These are phyloP conservation scores for Dryas alaskensis DNA, from an alignment of 306 rosid genomes.

Conservation along the genomic window DNA sequence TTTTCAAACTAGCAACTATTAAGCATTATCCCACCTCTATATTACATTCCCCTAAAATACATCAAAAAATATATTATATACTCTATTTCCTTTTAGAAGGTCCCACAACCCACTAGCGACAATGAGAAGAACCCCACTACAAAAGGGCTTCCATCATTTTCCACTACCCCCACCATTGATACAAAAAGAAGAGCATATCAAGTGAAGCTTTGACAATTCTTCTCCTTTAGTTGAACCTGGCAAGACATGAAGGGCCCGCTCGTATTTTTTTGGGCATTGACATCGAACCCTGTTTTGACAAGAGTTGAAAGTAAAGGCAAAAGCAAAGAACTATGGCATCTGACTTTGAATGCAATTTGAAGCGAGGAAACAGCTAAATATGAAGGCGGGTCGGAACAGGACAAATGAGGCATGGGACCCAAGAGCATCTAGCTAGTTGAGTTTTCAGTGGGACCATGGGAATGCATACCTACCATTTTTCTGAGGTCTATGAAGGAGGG, in stretches of 20 bases:
- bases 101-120: constrained; percentile 85
- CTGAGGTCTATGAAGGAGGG: constrained; percentile 63
- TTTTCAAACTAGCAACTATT: constrained; percentile 48
- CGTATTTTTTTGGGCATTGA: constrained; percentile 50
- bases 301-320: constrained; percentile 49
- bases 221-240: constrained; percentile 54
- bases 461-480: constrained; percentile 21
- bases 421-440: constrained; percentile 27
- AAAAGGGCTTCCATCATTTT: constrained; percentile 67
- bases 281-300: constrained; percentile 59
- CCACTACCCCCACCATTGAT: constrained; percentile 72
- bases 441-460: constrained; percentile 33
- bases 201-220: constrained; percentile 68
- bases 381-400: constrained; percentile 44
- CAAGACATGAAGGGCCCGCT: constrained; percentile 53
- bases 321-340: constrained; percentile 68
- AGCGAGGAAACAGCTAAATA: constrained; percentile 40
- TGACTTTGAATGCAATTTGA: constrained; percentile 86
- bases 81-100: constrained; percentile 52
- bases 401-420: constrained; percentile 48
- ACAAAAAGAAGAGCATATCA: constrained; percentile 57
- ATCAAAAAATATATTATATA: constrained; percentile 23
- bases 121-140: constrained; percentile 42
- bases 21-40: constrained; percentile 30
- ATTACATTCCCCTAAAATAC: constrained; percentile 45